Evolutionary conservation across 139 green algal genomes (phyloP).

Genomic region (Chlamydomonas incerta): DNA sequence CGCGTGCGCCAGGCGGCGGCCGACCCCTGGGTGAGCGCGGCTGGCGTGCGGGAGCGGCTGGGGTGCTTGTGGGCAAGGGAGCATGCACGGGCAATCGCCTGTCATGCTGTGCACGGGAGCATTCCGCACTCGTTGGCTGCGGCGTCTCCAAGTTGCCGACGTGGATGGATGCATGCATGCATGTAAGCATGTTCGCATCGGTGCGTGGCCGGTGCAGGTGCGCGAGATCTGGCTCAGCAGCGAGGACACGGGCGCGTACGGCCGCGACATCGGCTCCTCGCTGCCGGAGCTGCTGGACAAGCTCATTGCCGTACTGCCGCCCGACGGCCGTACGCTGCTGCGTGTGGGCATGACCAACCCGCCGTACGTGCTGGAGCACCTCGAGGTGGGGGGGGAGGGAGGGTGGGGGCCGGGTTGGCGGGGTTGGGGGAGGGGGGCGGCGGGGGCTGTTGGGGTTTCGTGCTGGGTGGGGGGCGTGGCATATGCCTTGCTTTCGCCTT

Average conservation of each 20-base stretch:
- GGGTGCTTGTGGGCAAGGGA: not conserved
- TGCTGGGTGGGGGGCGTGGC: no score
- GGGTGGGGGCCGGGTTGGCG: no score
- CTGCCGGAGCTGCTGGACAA: constrained; percentile 76
- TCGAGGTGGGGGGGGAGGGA: constrained; percentile 51
- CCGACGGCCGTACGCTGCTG: constrained; percentile 84
- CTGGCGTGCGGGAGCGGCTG: not conserved
- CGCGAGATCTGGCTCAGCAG: constrained; percentile 93
- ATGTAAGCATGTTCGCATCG: no score
- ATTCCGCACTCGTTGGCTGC: no score
- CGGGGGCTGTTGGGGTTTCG: no score
- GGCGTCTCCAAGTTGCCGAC: no score
- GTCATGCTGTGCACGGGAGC: no score
- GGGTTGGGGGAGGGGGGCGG: no score
- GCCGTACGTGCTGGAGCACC: constrained; percentile 93
- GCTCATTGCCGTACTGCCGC: constrained; percentile 79
- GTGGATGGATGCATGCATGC: no score
- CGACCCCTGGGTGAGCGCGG: constrained; percentile 66
- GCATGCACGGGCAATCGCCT: no score
- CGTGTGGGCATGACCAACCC: constrained; percentile 96
- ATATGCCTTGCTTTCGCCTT: no score
- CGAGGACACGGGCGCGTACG: constrained; percentile 94
- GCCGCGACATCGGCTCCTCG: constrained; percentile 84
- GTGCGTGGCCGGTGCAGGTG: no score
- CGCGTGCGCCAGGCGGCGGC: constrained; percentile 68